Percentiles rank a stretch among this genome's conserved stretches.
phyloP scores from a whole-genome alignment of 768 basidiomycete species.

The Polyporus arcularius region DNA sequence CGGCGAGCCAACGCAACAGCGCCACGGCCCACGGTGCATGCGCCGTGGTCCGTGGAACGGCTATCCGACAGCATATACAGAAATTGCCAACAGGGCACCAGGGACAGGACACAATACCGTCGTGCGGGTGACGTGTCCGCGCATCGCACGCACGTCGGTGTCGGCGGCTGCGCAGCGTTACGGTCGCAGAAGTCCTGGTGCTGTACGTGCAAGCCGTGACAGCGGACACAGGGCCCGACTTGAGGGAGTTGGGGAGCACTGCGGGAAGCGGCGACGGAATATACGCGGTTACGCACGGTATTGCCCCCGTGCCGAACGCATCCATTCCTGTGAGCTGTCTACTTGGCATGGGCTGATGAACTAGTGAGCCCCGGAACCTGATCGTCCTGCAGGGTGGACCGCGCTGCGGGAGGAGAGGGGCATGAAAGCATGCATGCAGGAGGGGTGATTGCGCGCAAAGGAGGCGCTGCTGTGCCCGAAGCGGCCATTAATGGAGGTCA shows the following conservation, averaged over 20 bases:
- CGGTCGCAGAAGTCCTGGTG: too few species aligned
- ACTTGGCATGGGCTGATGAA: neutral
- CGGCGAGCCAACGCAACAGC: neutral
- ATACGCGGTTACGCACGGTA: neutral
- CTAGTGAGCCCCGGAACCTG: too few species aligned
- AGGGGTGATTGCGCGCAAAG: neutral
- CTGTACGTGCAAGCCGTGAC: too few species aligned
- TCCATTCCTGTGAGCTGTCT: neutral
- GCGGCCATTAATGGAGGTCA: neutral
- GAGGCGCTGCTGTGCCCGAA: neutral
- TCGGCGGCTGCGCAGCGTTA: too few species aligned
- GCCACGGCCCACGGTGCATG: too few species aligned
- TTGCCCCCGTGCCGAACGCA: neutral
- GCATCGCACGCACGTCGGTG: too few species aligned
- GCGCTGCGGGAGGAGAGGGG: neutral
- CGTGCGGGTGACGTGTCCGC: too few species aligned
- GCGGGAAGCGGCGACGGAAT: neutral
- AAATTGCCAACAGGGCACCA: too few species aligned
- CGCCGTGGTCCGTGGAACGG: too few species aligned
- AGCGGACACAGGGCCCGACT: too few species aligned
- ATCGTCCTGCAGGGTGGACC: neutral
- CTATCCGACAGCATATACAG: too few species aligned
- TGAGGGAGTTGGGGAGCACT: neutral
- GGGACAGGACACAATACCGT: too few species aligned
- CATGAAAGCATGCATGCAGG: neutral